Conservation (phyloP, 2,329 filamentous ascomycete species). For the Purpureocillium lavendulum region DNA sequence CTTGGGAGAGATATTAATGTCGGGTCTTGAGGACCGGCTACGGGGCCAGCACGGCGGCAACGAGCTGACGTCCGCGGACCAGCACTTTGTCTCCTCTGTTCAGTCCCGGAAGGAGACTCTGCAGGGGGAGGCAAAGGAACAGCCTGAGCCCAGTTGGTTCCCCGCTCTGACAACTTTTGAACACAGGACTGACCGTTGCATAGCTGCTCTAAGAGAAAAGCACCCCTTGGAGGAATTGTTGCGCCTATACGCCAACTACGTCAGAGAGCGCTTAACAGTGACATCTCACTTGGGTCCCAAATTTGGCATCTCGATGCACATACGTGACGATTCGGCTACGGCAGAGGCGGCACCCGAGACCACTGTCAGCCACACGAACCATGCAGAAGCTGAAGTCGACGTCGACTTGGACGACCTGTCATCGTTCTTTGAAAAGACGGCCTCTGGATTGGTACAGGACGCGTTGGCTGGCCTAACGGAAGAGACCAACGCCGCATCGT, state of each 20-base stretch:
- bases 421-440: constrained; percentile 33
- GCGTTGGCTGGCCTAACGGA: constrained; percentile 28
- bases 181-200: constrained; percentile 3
- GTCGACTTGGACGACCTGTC: constrained; percentile 31
- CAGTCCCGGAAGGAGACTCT: constrained; percentile 24
- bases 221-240: constrained; percentile 32
- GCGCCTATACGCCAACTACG: constrained; percentile 22
- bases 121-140: constrained; percentile 16
- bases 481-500: constrained; percentile 8
- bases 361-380: constrained; percentile 3
- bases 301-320: constrained; percentile 25
- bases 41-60: constrained; percentile 21
- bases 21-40: constrained; percentile 44
- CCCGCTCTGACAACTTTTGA: background rate
- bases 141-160: constrained; percentile 8
- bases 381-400: constrained; percentile 18
- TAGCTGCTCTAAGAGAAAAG: constrained; percentile 24
- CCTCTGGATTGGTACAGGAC: constrained; percentile 30
- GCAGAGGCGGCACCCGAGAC: constrained; percentile 15
- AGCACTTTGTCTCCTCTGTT: constrained; percentile 22
- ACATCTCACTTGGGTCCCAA: constrained; percentile 23
- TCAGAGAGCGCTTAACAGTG: constrained; percentile 23
- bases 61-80: constrained; percentile 25
- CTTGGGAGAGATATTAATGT: constrained; percentile 46
- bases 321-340: constrained; percentile 12